A percentile compares a stretch with the other conserved stretches of the same genome.
Conservation (phyloP, 139 green algal species). For the Volvox africanus region DNA sequence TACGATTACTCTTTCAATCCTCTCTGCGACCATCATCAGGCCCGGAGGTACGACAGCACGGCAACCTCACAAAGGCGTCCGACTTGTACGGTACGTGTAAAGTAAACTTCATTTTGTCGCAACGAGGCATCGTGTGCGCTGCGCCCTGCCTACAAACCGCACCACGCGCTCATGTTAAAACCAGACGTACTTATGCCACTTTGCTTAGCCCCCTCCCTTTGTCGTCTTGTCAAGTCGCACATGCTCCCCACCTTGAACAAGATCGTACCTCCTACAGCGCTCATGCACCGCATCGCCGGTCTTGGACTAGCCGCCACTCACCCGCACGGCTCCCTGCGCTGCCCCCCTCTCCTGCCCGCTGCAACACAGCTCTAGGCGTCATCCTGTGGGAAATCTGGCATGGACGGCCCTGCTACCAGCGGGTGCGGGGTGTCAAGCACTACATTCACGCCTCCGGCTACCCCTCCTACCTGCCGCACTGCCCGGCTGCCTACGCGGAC, state of each 20-base stretch:
- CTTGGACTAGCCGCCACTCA: too few species aligned
- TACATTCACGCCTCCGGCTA: conserved; percentile 28
- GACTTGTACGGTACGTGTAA: conserved; percentile 38
- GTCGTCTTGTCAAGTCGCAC: too few species aligned
- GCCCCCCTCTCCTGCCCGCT: background rate
- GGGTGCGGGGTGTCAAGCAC: conserved; percentile 28
- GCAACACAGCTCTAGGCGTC: conserved; percentile 33
- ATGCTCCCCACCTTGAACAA: too few species aligned
- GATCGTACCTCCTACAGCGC: too few species aligned
- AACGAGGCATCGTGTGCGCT: too few species aligned
- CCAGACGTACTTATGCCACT: too few species aligned
- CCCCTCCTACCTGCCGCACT: conserved; percentile 25
- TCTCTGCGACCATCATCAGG: background rate
- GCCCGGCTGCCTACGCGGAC: background rate
- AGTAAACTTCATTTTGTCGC: too few species aligned
- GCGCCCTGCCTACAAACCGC: too few species aligned
- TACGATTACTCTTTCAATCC: background rate
- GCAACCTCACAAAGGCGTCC: conserved; percentile 46
- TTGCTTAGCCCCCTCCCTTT: too few species aligned
- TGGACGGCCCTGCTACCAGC: conserved; percentile 51
- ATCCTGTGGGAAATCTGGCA: conserved; percentile 51
- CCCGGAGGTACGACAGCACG: conserved; percentile 43
- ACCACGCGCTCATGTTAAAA: too few species aligned
- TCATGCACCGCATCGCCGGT: too few species aligned
- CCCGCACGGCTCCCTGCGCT: background rate